Evolutionary conservation across 2,329 filamentous ascomycete genomes (phyloP).

Genomic region (Stachybotrys elegans): DNA sequence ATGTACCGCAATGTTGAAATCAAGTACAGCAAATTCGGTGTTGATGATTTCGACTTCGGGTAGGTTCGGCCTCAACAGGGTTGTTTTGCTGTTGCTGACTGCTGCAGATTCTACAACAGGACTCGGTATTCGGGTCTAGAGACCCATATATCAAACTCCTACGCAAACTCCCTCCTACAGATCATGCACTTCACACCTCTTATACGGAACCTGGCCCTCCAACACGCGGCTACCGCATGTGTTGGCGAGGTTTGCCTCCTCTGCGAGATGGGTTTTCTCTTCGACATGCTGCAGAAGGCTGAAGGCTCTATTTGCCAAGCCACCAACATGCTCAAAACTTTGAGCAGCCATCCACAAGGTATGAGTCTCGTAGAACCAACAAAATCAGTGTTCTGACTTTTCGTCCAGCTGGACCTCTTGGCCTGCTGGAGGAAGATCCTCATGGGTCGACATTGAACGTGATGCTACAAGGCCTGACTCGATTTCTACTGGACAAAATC

Average conservation of each 20-base stretch:
- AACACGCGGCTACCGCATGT: conserved; percentile 83
- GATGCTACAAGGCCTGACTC: conserved; percentile 80
- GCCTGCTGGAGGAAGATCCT: conserved; percentile 79
- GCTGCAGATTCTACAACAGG: conserved; percentile 80
- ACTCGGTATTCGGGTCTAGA: conserved; percentile 88
- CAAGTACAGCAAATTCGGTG: conserved; percentile 97
- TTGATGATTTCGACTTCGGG: conserved; percentile 99
- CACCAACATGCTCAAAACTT: conserved; percentile 86
- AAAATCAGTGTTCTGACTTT: conserved; percentile 13
- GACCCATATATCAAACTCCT: conserved; percentile 95
- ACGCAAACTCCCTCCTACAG: conserved; percentile 88
- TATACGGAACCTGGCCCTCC: conserved; percentile 79
- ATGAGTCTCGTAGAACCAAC: conserved; percentile 13
- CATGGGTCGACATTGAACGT: conserved; percentile 67
- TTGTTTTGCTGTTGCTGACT: conserved; percentile 1
- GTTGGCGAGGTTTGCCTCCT: conserved; percentile 78
- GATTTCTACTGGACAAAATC: conserved; percentile 81
- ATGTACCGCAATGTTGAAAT: conserved; percentile 96
- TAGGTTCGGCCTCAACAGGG: conserved; percentile 33
- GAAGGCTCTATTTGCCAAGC: conserved; percentile 92
- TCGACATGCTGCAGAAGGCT: conserved; percentile 97
- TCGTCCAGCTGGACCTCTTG: conserved; percentile 59
- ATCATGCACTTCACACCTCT: conserved; percentile 87
- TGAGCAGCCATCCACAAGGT: conserved; percentile 78
- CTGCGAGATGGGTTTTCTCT: conserved; percentile 91